A percentile compares a stretch with the other conserved stretches of the same genome.
Conservation (phyloP, 2,329 filamentous ascomycete genomes). For the Alternaria rosae region DNA sequence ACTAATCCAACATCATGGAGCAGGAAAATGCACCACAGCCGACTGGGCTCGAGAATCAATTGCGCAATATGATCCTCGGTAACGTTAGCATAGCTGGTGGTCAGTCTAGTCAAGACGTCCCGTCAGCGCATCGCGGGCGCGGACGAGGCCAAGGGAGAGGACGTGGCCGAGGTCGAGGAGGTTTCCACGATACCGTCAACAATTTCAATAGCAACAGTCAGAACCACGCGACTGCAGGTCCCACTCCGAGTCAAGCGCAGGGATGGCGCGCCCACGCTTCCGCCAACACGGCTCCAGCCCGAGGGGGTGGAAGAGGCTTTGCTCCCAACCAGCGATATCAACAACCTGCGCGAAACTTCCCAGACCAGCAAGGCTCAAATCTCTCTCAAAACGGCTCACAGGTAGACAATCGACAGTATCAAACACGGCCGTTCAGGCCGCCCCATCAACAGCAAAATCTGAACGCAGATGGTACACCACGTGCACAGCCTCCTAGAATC, state of each 20-base stretch:
- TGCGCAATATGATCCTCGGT: slow-evolving; percentile 67
- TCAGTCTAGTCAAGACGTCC: slow-evolving; percentile 25
- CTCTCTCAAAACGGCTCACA: slow-evolving; percentile 1
- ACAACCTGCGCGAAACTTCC: slow-evolving; percentile 4
- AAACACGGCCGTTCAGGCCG: slow-evolving; percentile 4
- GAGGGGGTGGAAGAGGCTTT: slow-evolving; percentile 19
- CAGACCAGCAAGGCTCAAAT: slow-evolving; percentile 9
- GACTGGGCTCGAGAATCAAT: slow-evolving; percentile 58
- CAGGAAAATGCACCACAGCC: slow-evolving; percentile 14
- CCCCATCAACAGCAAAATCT: slow-evolving; percentile 4
- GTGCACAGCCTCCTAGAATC: slow-evolving; percentile 21
- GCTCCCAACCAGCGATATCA: slow-evolving; percentile 19
- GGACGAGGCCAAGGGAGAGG: slow-evolving; percentile 19
- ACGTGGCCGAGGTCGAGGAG: slow-evolving; percentile 26
- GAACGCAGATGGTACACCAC: not conserved
- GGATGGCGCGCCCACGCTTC: slow-evolving; percentile 6
- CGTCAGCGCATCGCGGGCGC: slow-evolving; percentile 24
- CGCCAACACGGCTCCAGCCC: slow-evolving; percentile 3
- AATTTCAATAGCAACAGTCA: slow-evolving; percentile 12
- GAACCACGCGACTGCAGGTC: slow-evolving; percentile 12
- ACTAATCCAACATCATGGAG: slow-evolving; percentile 27
- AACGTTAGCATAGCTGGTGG: slow-evolving; percentile 52
- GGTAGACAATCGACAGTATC: not conserved
- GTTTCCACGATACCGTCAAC: slow-evolving; percentile 18
- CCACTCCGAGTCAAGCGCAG: slow-evolving; percentile 19